phyloP scores from a whole-genome alignment of 202 grass and related monocot genomes.

The Carex sylvatica region DNA sequence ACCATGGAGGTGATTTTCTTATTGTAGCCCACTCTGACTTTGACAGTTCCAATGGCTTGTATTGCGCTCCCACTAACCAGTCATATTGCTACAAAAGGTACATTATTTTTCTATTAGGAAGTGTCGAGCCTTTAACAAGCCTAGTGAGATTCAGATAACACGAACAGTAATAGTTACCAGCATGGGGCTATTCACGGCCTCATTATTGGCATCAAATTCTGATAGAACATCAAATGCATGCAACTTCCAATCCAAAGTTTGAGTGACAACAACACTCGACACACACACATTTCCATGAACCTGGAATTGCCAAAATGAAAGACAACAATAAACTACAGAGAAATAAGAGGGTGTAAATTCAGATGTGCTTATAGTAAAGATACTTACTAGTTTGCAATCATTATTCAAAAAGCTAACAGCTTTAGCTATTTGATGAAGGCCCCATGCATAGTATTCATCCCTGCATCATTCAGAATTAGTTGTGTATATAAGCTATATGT shows the following conservation, averaged over 20 bases:
- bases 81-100: conserved; percentile 79
- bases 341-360: neutral
- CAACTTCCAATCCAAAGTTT: conserved; percentile 97
- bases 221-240: conserved; percentile 99
- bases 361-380: conserved; percentile 13
- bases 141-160: conserved; percentile 9
- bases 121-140: neutral
- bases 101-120: conserved; percentile 4
- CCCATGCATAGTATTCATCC: conserved; percentile 99
- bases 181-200: conserved; percentile 67
- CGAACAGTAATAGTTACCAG: conserved; percentile 50
- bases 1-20: conserved; percentile 96
- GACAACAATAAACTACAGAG: neutral
- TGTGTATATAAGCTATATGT: neutral
- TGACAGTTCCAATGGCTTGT: conserved; percentile 86
- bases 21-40: conserved; percentile 93
- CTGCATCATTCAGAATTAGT: conserved; percentile 42
- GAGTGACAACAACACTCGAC: conserved; percentile 93
- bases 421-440: conserved; percentile 98
- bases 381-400: conserved; percentile 94
- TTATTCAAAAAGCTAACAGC: conserved; percentile 99
- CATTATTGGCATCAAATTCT: conserved; percentile 91
- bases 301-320: conserved; percentile 52
- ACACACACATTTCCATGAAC: conserved; percentile 98
- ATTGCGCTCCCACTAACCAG: conserved; percentile 91